Evolutionary conservation across 106 monocot species (phyloP).

Genomic region (Acorus calamus): DNA sequence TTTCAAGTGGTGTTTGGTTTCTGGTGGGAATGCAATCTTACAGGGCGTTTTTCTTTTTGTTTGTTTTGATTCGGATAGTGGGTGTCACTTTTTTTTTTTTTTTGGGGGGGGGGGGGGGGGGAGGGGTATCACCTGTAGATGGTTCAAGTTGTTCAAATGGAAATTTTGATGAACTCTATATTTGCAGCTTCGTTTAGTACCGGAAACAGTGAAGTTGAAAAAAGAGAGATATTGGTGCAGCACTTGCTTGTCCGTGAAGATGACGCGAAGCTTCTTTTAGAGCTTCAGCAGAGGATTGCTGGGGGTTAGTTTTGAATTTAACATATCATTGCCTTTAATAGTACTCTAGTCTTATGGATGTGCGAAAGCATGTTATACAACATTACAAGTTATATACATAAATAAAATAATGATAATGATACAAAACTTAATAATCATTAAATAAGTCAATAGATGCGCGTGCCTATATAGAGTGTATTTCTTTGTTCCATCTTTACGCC

Average conservation of each 20-base stretch:
- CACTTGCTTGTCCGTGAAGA: slow-evolving; percentile 81
- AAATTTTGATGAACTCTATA: not conserved
- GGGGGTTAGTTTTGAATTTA: slow-evolving; percentile 31
- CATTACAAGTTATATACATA: not conserved
- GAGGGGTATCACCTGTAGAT: too few species aligned
- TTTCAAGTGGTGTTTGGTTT: too few species aligned
- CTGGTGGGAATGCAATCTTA: too few species aligned
- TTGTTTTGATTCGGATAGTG: not conserved
- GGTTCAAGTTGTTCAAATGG: not conserved
- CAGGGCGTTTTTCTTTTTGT: not conserved
- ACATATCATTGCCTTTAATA: not conserved
- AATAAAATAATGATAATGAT: too few species aligned
- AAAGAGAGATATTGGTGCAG: slow-evolving; percentile 83
- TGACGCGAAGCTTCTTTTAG: slow-evolving; percentile 56
- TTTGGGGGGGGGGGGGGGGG: too few species aligned
- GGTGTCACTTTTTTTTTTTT: not conserved
- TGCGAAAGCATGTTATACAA: not conserved
- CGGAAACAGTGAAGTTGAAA: slow-evolving; percentile 21
- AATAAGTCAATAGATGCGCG: too few species aligned
- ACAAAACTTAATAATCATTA: too few species aligned
- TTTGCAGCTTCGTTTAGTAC: slow-evolving; percentile 43
- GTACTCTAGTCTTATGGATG: not conserved
- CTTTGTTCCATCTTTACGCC: too few species aligned
- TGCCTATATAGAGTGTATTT: too few species aligned
- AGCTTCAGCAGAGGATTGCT: slow-evolving; percentile 57